These are phyloP conservation scores for Lachancea dasiensis DNA, from an alignment of 805 yeast genomes.

Conservation along the genomic window DNA sequence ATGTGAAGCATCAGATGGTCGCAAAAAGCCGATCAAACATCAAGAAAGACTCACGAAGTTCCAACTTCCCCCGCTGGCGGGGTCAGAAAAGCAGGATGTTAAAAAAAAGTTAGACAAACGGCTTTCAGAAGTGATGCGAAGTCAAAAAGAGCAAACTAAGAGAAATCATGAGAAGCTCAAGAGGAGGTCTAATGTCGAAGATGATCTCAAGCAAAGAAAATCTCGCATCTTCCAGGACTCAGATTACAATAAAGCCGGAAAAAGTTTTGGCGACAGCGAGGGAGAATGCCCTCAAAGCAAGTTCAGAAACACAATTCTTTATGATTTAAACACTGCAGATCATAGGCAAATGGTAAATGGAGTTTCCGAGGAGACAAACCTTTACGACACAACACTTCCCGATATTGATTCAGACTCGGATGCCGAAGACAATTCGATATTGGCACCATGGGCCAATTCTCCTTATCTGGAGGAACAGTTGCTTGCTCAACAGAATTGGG, in stretches of 20 bases:
- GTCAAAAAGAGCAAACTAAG: slow-evolving; percentile 27
- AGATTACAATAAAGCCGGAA: neutral
- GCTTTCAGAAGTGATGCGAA: slow-evolving; percentile 28
- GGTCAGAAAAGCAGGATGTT: slow-evolving; percentile 23
- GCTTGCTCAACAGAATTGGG: slow-evolving; percentile 43
- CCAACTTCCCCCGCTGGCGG: slow-evolving; percentile 23
- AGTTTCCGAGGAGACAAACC: slow-evolving; percentile 5
- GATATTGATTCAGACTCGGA: slow-evolving; percentile 49
- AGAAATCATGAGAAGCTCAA: slow-evolving; percentile 23
- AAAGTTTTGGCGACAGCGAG: neutral
- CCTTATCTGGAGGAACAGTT: slow-evolving; percentile 47
- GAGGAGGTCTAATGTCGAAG: slow-evolving; percentile 25
- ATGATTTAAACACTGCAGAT: slow-evolving; percentile 29
- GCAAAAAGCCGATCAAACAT: slow-evolving; percentile 1
- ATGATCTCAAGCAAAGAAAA: slow-evolving; percentile 19
- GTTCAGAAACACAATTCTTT: slow-evolving; percentile 15
- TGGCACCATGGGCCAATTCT: slow-evolving; percentile 58
- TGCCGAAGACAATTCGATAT: slow-evolving; percentile 43
- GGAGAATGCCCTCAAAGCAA: neutral
- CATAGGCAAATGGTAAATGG: slow-evolving; percentile 26
- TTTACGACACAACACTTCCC: slow-evolving; percentile 33
- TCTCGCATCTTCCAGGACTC: slow-evolving; percentile 11
- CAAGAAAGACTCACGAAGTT: slow-evolving; percentile 28
- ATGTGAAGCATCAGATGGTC: neutral
- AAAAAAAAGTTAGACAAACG: slow-evolving; percentile 28